Base-by-base conservation (phyloP, 306 rosid genomes). In the Acacia melanoxylon region DNA sequence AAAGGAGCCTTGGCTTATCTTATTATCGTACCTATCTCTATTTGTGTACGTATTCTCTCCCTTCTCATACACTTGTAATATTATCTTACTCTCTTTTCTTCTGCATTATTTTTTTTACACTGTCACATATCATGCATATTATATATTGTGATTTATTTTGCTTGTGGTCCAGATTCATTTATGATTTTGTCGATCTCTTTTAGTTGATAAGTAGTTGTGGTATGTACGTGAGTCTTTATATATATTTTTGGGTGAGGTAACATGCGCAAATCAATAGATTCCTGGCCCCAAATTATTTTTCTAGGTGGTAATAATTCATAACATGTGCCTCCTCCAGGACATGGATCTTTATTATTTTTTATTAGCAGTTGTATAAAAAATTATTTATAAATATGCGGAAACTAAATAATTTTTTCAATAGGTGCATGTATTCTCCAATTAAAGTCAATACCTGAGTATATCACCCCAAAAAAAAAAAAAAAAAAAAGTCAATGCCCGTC, bases 1-100 rank as follows among this genome's bases (percentile, higher is more conserved):
- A 84, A 75, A 80, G 19, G 81, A 68, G 49, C 2, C 54, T 5
- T 68, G 78, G 78, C 87, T 75, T 84, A 84, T 84, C 81, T 80
- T 13, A 11, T 65, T 17, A 16, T 65, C 20, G 11, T 2, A 5
- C 4, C 4, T 10, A 10, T 46, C 51, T 46, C 14, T 12, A 10
- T 16, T 37, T 37, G 8, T 37, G 41, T 0, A 37, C 41, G 1
- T 29, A 8, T 33, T 5, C 13, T 3, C 1, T n/a, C 22, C 73
- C 41, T 58, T 74, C n/a, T 67, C 72, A 3, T 45, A 10, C 15
- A 0, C 14, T 45, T 35, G 5, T 35, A 0, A 45, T 45, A 45
- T 10, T 44, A 44, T 45, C 33, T 29, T 46, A 13, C 13, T 46
- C 4, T 13, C 6, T 16, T 1, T 7, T 16, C n/a, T 49, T 49